Conservation (phyloP, 1,284 basidiomycete genomes). For the Mycosarcoma maydis region DNA sequence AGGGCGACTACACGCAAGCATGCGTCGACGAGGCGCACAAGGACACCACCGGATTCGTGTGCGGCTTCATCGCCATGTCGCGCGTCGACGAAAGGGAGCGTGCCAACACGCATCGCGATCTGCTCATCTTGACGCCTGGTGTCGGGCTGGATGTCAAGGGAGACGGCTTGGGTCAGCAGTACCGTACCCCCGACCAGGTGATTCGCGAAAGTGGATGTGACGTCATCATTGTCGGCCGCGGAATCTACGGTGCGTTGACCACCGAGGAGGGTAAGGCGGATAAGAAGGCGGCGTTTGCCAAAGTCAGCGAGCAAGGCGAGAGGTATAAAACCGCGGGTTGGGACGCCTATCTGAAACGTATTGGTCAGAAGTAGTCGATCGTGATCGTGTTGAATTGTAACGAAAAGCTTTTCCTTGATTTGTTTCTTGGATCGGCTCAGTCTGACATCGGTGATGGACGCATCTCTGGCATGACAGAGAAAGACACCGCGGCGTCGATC, state of each 20-base stretch:
- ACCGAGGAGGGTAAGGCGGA: slow-evolving; percentile 69
- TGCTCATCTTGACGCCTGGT: slow-evolving; percentile 90
- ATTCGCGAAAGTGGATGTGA: slow-evolving; percentile 88
- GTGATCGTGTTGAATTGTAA: not conserved
- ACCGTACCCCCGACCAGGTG: slow-evolving; percentile 88
- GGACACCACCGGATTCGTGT: slow-evolving; percentile 58
- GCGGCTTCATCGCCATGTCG: slow-evolving; percentile 77
- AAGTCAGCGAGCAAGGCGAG: slow-evolving; percentile 78
- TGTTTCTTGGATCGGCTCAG: too few relatives aligned
- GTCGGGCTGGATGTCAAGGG: slow-evolving; percentile 85
- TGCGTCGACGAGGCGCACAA: slow-evolving; percentile 73
- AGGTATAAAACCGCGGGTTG: slow-evolving; percentile 87
- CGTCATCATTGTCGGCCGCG: slow-evolving; percentile 96
- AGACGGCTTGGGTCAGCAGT: slow-evolving; percentile 94
- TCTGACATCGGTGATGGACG: too few relatives aligned
- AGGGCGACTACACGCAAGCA: slow-evolving; percentile 82
- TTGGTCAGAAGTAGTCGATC: slow-evolving; percentile 19
- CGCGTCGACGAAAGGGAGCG: slow-evolving; percentile 72
- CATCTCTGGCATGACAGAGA: too few relatives aligned
- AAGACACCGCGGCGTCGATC: too few relatives aligned
- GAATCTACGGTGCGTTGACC: slow-evolving; percentile 78
- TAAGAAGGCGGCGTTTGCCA: slow-evolving; percentile 68
- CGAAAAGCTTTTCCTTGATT: not conserved
- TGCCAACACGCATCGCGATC: slow-evolving; percentile 72
- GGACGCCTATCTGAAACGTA: slow-evolving; percentile 80